phyloP scores from a whole-genome alignment of 306 rosid genomes.

The Macrotyloma uniflorum region DNA sequence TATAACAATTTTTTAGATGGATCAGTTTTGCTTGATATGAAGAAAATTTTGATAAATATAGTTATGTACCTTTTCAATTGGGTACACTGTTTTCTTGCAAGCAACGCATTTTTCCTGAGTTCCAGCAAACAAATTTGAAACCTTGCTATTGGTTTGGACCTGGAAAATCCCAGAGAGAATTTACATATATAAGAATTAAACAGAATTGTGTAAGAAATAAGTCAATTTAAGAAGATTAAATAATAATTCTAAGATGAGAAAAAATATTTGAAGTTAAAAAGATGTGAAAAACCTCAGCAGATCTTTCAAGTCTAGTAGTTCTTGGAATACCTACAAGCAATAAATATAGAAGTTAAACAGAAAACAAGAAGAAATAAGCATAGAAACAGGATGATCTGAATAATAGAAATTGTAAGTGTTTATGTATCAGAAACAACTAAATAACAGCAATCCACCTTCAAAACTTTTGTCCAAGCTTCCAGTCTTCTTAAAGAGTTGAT shows the following conservation, averaged over 20 bases:
- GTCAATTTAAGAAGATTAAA: constrained; percentile 14
- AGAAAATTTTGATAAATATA: not conserved
- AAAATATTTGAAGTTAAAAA: not conserved
- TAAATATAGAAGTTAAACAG: not conserved
- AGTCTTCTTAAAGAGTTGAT: constrained; percentile 89
- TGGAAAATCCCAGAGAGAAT: constrained; percentile 36
- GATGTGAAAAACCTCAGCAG: constrained; percentile 56
- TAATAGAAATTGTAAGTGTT: constrained; percentile 2
- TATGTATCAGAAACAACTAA: constrained; percentile 19
- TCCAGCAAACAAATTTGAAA: constrained; percentile 79
- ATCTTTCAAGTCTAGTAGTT: constrained; percentile 64
- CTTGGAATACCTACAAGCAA: constrained; percentile 65
- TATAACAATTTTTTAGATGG: not conserved
- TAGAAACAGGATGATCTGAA: not conserved
- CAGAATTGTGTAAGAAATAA: constrained; percentile 5
- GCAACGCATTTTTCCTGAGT: constrained; percentile 92
- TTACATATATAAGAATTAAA: not conserved
- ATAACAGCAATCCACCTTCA: constrained; percentile 59
- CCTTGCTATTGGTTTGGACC: constrained; percentile 65
- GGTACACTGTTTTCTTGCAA: constrained; percentile 90
- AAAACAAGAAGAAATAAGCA: not conserved
- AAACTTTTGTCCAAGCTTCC: constrained; percentile 97
- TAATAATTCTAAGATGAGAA: constrained; percentile 6
- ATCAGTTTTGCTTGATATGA: not conserved
- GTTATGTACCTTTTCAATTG: constrained; percentile 77